These are phyloP conservation scores for Sporothrix sp. DNA, from an alignment of 2,329 filamentous ascomycete species.

Conservation along the genomic window DNA sequence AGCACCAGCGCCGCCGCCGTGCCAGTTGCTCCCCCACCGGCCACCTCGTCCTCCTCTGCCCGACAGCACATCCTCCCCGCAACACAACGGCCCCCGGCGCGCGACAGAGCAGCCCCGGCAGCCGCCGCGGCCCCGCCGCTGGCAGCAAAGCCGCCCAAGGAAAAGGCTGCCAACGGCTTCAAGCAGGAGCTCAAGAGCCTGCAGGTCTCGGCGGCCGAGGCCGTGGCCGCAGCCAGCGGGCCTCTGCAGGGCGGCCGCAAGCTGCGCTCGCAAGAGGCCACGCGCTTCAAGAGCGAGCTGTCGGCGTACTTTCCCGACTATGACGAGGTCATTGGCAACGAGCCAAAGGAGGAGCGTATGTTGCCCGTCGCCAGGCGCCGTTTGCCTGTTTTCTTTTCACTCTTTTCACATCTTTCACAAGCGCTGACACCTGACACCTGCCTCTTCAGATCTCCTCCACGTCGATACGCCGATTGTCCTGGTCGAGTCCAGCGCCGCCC, in stretches of 20 bases:
- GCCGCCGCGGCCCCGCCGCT: slow-evolving; percentile 13
- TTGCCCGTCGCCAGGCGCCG: slow-evolving; percentile 19
- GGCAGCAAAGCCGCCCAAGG: slow-evolving; percentile 39
- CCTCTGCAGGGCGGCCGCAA: slow-evolving; percentile 55
- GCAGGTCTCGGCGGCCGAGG: slow-evolving; percentile 38
- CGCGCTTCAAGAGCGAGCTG: slow-evolving; percentile 82
- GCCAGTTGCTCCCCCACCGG: not conserved
- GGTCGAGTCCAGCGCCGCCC: slow-evolving; percentile 41
- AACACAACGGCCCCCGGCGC: not conserved
- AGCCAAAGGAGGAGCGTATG: slow-evolving; percentile 67
- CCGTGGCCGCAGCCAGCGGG: slow-evolving; percentile 15
- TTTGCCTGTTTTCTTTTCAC: not conserved
- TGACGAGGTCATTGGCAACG: slow-evolving; percentile 84
- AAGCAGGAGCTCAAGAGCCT: slow-evolving; percentile 50
- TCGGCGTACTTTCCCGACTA: slow-evolving; percentile 88
- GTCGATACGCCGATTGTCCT: slow-evolving; percentile 64
- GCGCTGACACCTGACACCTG: not conserved
- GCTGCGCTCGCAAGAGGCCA: slow-evolving; percentile 76
- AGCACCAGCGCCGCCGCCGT: slow-evolving; percentile 19
- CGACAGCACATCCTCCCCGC: not conserved
- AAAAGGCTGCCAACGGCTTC: slow-evolving; percentile 52
- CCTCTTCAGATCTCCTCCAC: slow-evolving; percentile 55
- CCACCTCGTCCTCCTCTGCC: not conserved
- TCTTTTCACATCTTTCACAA: not conserved
- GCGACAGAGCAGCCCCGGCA: not conserved